A percentile compares a stretch with the other conserved stretches of the same genome.
Conservation (phyloP, 1,139 yeast species). For the Protomyces arabidopsidicola region DNA sequence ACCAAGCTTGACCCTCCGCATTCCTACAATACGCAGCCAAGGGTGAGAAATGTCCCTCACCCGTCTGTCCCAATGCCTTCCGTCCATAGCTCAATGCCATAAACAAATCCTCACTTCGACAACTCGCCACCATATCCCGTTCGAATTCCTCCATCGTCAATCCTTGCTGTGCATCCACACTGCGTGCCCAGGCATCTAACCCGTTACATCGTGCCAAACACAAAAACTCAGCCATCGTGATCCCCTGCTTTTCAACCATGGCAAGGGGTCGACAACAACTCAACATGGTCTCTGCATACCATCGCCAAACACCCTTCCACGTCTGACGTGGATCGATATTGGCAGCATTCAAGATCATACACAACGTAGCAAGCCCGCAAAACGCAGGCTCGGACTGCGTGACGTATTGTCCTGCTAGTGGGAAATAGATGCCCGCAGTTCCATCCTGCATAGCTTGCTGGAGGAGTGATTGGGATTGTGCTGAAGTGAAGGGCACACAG, state of each 20-base stretch:
- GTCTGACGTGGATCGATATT: constrained; percentile 14
- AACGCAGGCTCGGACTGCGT: constrained; percentile 25
- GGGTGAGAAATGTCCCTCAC: constrained; percentile 23
- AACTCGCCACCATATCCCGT: neutral
- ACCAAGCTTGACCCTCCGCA: neutral
- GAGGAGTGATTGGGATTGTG: neutral
- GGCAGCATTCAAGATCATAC: constrained; percentile 17
- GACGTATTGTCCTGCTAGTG: constrained; percentile 15
- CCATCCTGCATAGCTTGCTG: constrained; percentile 1
- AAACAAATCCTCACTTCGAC: neutral
- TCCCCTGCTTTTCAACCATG: constrained; percentile 5
- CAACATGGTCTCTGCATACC: constrained; percentile 20
- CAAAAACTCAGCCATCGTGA: constrained; percentile 18
- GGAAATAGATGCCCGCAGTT: constrained; percentile 8
- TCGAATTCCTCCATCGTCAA: constrained; percentile 1
- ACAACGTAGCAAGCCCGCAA: constrained; percentile 25
- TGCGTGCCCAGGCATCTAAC: neutral
- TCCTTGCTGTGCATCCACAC: neutral
- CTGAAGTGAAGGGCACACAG: constrained; percentile 1
- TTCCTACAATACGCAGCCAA: constrained; percentile 5
- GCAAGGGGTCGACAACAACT: constrained; percentile 17
- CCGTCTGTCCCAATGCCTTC: constrained; percentile 14
- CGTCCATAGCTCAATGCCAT: constrained; percentile 19
- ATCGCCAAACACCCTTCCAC: constrained; percentile 26
- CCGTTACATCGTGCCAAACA: constrained; percentile 21